Percentiles rank a stretch among this genome's conserved stretches.
Evolutionary conservation across 257 asterid species (phyloP).

Genomic region (Nicotiana tomentosiformis): DNA sequence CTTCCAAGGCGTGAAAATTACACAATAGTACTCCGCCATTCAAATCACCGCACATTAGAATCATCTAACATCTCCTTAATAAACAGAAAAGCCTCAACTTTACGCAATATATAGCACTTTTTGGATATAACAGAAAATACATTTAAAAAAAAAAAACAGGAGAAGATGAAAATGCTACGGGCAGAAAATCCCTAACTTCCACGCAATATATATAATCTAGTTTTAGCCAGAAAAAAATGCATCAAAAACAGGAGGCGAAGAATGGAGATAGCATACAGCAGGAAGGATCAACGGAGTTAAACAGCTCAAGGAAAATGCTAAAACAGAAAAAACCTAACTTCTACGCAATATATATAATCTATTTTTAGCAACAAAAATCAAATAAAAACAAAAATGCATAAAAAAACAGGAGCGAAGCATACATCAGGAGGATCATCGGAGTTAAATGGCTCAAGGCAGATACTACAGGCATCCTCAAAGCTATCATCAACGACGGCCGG

Average conservation of each 20-base stretch:
- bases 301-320: slow-evolving; percentile 40
- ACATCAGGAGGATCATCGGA: slow-evolving; percentile 42
- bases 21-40: background rate
- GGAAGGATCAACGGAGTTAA: slow-evolving; percentile 36
- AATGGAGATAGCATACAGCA: slow-evolving; percentile 17
- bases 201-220: too few species aligned
- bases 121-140: background rate
- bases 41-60: background rate
- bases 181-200: too few species aligned
- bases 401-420: background rate
- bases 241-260: too few species aligned
- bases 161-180: too few species aligned
- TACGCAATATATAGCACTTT: background rate
- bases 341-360: background rate
- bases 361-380: background rate
- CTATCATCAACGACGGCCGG: slow-evolving; percentile 26
- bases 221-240: too few species aligned
- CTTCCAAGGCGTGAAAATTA: background rate
- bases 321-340: slow-evolving; percentile 10
- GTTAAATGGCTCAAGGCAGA: slow-evolving; percentile 47
- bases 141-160: too few species aligned
- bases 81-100: slow-evolving; percentile 14
- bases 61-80: slow-evolving; percentile 1
- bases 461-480: slow-evolving; percentile 51
- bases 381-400: background rate